Conservation (phyloP, 129 eudicot genomes). For the Centella asiatica region DNA sequence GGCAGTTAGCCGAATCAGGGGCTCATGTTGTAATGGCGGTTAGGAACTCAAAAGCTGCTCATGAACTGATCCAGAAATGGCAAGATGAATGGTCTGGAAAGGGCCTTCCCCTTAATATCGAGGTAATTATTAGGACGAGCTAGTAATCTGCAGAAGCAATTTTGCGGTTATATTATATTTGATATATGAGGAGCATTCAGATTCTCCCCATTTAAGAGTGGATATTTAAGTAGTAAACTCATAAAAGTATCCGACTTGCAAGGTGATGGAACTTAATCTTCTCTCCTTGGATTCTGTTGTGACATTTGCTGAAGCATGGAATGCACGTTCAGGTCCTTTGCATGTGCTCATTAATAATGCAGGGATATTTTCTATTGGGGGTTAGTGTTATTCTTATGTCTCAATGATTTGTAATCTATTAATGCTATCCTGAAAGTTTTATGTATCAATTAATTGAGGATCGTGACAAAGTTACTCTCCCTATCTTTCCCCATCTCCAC, state of each 20-base stretch:
- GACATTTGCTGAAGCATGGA: conserved; percentile 77
- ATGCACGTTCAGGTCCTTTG: conserved; percentile 79
- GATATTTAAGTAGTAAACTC: conserved; percentile 2
- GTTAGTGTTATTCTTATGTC: conserved; percentile 26
- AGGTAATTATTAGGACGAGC: conserved; percentile 35
- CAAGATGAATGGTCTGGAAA: conserved; percentile 78
- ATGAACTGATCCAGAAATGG: conserved; percentile 66
- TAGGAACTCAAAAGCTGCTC: conserved; percentile 67
- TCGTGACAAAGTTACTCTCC: too few species aligned
- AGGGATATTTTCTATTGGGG: conserved; percentile 91
- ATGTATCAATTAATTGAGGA: not conserved
- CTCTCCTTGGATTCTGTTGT: conserved; percentile 88
- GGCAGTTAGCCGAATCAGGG: conserved; percentile 91
- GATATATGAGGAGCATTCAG: not conserved
- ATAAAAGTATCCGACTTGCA: conserved; percentile 9
- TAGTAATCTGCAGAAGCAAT: not conserved
- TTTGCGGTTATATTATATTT: too few species aligned
- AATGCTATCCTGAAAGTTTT: not conserved
- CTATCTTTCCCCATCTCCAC: too few species aligned
- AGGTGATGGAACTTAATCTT: conserved; percentile 90
- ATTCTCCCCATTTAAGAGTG: not conserved
- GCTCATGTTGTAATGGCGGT: conserved; percentile 96
- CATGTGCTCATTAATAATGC: conserved; percentile 90
- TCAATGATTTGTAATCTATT: not conserved
- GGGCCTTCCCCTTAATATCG: conserved; percentile 82